Evolutionary conservation across 306 rosid genomes (phyloP), one percentile per base, ranked within the genome.

Genomic region (Acacia acuminata): DNA sequence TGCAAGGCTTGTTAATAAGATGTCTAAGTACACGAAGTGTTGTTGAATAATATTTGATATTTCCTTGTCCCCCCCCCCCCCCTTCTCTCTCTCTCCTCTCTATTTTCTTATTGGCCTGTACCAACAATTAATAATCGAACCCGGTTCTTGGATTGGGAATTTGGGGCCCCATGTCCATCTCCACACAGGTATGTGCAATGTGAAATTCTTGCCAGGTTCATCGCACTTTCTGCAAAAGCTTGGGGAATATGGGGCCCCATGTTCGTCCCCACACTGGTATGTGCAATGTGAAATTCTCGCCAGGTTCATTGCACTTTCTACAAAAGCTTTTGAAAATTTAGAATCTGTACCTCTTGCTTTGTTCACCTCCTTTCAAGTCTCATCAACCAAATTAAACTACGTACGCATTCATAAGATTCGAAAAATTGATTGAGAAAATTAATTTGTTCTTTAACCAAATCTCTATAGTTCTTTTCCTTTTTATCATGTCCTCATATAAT

Each of bases 281-380:
- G 90, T 86, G 84, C 88, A 87, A 0, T 83, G 87, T 20, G 92
- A 76, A 78, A 87, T 89, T 82, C 89, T 83, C 38, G 82, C 91
- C 24, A 91, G 90, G 80, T 89, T 91, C 0, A 73, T 66, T 27
- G 79, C 50, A 69, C 24, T 81, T 73, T 80, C 88, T 10, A 78
- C 55, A 6, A 91, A 91, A 56, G 75, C 9, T 82, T 88, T 82
- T 64, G 82, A 25, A 53, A 89, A 91, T 4, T 2, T 10, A 72
- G 82, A 85, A 61, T 72, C 19, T 24, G 10, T 45, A 38, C 36
- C 63, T 61, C 79, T 2, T 16, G 84, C 91, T 77, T 79, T 79
- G 76, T 92, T 90, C 79, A 89, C 27, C 71, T 82, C 85, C 81
- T 85, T 92, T 94, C 92, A 92, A 3, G 79, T 69, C 53, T 67